These are phyloP conservation scores for Neurospora tetrasperma DNA, from an alignment of 495 filamentous ascomycete species.

Conservation along the genomic window DNA sequence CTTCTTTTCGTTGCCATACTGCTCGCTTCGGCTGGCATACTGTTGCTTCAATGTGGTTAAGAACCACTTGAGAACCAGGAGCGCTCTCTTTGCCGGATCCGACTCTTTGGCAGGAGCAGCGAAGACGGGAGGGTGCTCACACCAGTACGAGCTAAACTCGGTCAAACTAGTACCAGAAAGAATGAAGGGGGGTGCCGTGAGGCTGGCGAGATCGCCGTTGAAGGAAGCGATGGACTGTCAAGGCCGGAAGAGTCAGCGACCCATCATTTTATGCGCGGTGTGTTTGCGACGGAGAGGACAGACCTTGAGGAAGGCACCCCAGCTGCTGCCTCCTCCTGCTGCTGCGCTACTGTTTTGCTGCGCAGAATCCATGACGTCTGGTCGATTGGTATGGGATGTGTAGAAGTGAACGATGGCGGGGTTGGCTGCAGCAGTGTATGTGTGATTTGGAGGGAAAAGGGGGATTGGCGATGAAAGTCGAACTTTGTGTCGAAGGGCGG, in stretches of 20 bases:
- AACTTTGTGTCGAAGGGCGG: not conserved
- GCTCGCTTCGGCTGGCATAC: slow-evolving; percentile 83
- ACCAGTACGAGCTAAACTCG: slow-evolving; percentile 96
- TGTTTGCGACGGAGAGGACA: not conserved
- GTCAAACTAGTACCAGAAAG: slow-evolving; percentile 82
- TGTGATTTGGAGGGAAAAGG: not conserved
- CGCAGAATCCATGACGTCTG: not conserved
- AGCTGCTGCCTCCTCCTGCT: slow-evolving; percentile 32
- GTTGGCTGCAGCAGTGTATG: not conserved
- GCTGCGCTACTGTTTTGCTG: slow-evolving; percentile 13
- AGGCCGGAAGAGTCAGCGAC: not conserved
- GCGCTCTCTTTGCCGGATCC: slow-evolving; percentile 71
- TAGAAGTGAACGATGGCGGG: not conserved
- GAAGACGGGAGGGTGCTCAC: slow-evolving; percentile 82
- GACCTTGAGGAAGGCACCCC: slow-evolving; percentile 45
- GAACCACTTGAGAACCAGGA: slow-evolving; percentile 95
- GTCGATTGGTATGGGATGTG: not conserved
- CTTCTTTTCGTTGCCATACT: slow-evolving; percentile 93
- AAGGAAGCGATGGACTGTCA: slow-evolving; percentile 84
- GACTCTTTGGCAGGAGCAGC: slow-evolving; percentile 73
- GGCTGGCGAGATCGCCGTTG: slow-evolving; percentile 86
- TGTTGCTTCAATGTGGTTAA: slow-evolving; percentile 90
- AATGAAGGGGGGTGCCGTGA: slow-evolving; percentile 95
- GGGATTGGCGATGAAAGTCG: not conserved
- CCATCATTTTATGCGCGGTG: not conserved